A percentile compares a stretch with the other conserved stretches of the same genome.
Conservation (phyloP, 345 rosid genomes). For the Melaleuca alternifolia region DNA sequence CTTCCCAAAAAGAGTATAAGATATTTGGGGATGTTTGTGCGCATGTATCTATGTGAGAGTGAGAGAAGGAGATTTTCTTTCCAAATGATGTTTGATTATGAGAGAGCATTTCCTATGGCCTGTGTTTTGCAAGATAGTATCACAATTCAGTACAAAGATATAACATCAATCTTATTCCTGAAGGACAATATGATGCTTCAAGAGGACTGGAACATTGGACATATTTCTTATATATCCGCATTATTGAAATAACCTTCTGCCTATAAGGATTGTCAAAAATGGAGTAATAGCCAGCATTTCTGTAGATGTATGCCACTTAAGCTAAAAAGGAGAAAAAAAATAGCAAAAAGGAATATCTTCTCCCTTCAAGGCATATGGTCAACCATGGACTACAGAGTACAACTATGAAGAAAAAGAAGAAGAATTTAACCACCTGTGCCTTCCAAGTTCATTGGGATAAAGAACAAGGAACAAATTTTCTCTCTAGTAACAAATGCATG, state of each 20-base stretch:
- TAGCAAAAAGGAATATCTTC: background rate
- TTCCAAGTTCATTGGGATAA: background rate
- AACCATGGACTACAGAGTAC: background rate
- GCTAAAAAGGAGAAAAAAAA: background rate
- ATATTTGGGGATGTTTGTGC: fast-evolving
- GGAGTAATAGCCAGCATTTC: background rate
- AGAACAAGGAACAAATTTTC: background rate
- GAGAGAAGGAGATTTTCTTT: background rate
- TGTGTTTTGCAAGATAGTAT: fast-evolving
- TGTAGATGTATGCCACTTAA: background rate
- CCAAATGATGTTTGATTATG: background rate
- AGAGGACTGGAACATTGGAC: background rate
- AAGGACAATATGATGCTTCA: background rate
- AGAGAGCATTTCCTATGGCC: background rate
- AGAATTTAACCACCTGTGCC: background rate
- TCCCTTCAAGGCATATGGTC: background rate
- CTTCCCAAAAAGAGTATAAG: fast-evolving
- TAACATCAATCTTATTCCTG: background rate
- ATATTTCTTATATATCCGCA: background rate
- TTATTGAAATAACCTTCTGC: background rate
- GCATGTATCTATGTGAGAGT: background rate
- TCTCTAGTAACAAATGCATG: background rate
- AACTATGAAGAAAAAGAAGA: background rate
- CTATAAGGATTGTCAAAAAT: background rate
- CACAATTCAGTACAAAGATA: background rate